phyloP scores from a whole-genome alignment of 2,329 filamentous ascomycete genomes.

The Apiospora arundinis region DNA sequence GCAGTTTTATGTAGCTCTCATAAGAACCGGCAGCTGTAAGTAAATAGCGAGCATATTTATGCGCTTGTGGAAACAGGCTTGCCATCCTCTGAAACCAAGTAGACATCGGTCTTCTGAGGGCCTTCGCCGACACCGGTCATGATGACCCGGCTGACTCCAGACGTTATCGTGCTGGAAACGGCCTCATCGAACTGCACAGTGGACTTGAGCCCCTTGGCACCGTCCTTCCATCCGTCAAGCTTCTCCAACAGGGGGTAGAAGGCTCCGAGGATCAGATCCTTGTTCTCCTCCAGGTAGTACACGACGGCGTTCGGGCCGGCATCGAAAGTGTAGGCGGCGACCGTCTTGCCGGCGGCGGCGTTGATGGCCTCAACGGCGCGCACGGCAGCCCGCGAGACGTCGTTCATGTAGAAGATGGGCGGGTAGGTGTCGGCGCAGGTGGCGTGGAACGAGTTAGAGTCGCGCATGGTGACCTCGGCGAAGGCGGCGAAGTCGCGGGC shows the following conservation, averaged over 20 bases:
- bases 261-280: constrained; percentile 74
- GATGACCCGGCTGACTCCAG: constrained; percentile 88
- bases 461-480: constrained; percentile 90
- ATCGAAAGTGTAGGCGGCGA: constrained; percentile 97
- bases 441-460: constrained; percentile 97
- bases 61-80: constrained; percentile 46
- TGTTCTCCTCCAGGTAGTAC: constrained; percentile 87
- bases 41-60: not conserved
- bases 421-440: constrained; percentile 94
- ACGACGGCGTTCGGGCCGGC: constrained; percentile 96
- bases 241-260: constrained; percentile 72
- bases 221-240: constrained; percentile 75
- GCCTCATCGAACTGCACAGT: constrained; percentile 68
- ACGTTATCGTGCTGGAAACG: constrained; percentile 70
- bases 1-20: not conserved
- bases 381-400: constrained; percentile 86
- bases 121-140: constrained; percentile 91
- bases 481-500: constrained; percentile 85
- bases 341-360: constrained; percentile 73
- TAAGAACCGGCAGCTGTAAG: not conserved
- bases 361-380: constrained; percentile 91
- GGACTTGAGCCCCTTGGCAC: constrained; percentile 58
- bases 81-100: constrained; percentile 74
- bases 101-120: constrained; percentile 79
- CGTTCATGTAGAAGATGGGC: constrained; percentile 98